Base-by-base conservation (phyloP, 2,329 filamentous ascomycete genomes). In the Neonectria ditissima region DNA sequence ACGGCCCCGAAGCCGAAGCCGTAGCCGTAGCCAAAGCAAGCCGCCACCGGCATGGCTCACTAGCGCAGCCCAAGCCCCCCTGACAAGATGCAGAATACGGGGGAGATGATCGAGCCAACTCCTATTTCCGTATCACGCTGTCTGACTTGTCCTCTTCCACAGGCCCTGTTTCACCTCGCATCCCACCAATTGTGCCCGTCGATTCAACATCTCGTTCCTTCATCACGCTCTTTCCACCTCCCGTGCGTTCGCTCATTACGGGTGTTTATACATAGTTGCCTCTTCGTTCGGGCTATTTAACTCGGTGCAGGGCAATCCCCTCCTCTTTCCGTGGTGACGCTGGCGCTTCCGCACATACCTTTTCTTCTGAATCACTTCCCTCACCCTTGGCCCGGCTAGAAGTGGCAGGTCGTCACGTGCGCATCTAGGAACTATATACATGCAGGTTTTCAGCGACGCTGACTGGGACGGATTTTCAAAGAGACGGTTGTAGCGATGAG, bases 111-210 rank as follows among this genome's bases (percentile, higher is more conserved):
- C 62, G 47, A 45, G 47, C 63, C 65, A 62, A 67, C 69, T 71
- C 66, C 59, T 69, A 67, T 47, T 63, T 39, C 44, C 37, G 59
- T n/a, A n/a, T n/a, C n/a, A n/a, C n/a, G n/a, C n/a, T n/a, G n/a
- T 64, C 68, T 72, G 68, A 70, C 65, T 64, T 72, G 70, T 73
- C 68, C 70, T 72, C 68, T 72, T 61, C 43, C 57, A 34, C 57
- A n/a, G 34, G 34, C 48, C 62, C 63, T 71, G 68, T 71, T 69
- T 71, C 62, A 69, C 58, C 26, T 53, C 63, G 52, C 63, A 55
- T 65, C 53, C 53, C 41, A 47, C 22, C 34, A 45, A 44, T 37
- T 48, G 13, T 34, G 53, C 37, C 39, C 39, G 30, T 10, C 20
- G 44, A 14, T 43, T 54, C 18, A 24, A 28, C 47, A 16, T 62